Evolutionary conservation across 2,329 filamentous ascomycete species (phyloP).

Genomic region (Allantophomopsis lycopodina): DNA sequence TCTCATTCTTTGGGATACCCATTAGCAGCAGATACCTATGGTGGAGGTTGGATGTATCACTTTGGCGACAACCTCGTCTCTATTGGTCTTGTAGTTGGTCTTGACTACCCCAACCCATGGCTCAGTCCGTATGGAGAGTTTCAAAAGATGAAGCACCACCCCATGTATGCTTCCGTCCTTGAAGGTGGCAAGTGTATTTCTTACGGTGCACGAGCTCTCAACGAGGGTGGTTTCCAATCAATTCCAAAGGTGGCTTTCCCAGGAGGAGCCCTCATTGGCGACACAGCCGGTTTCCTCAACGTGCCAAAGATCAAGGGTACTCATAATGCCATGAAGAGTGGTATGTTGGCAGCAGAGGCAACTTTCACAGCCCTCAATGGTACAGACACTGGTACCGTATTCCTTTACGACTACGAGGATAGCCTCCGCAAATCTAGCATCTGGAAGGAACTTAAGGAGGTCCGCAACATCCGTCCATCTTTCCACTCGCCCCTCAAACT

Average conservation of each 20-base stretch:
- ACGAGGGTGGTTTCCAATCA: constrained; percentile 93
- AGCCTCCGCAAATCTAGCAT: constrained; percentile 73
- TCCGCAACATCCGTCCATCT: constrained; percentile 93
- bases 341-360: constrained; percentile 90
- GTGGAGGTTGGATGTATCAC: constrained; percentile 98
- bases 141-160: constrained; percentile 96
- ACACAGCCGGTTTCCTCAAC: constrained; percentile 93
- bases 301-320: constrained; percentile 98
- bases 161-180: constrained; percentile 74
- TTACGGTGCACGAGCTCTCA: constrained; percentile 81
- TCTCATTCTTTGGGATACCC: constrained; percentile 91
- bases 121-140: constrained; percentile 91
- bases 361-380: constrained; percentile 62
- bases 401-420: constrained; percentile 91
- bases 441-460: constrained; percentile 88
- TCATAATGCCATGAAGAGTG: constrained; percentile 94
- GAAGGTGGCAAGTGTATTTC: constrained; percentile 96
- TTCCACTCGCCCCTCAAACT: constrained; percentile 82
- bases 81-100: constrained; percentile 78
- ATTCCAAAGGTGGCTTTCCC: constrained; percentile 96
- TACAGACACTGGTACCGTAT: constrained; percentile 54
- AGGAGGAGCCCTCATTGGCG: constrained; percentile 86
- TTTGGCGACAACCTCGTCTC: constrained; percentile 95
- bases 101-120: constrained; percentile 97
- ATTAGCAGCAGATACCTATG: constrained; percentile 77